Evolutionary conservation across 1,284 basidiomycete species (phyloP).

Genomic region (Ustilago hordei): DNA sequence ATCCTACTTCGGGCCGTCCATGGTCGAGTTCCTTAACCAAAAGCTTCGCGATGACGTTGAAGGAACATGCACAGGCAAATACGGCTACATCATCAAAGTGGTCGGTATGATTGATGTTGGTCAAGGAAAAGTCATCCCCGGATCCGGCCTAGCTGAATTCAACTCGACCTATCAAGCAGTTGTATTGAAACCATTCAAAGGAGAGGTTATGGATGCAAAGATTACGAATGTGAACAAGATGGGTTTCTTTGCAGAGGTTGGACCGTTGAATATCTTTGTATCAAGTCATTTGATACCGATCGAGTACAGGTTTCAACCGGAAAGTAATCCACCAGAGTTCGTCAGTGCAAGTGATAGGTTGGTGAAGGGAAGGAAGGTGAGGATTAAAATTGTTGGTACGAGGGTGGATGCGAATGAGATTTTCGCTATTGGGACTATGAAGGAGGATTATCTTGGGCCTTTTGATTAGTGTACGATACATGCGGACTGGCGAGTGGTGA

Average conservation of each 20-base stretch:
- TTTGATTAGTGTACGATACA: constrained; percentile 39
- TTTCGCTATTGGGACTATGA: constrained; percentile 68
- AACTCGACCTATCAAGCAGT: constrained; percentile 65
- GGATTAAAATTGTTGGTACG: constrained; percentile 95
- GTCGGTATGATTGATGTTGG: constrained; percentile 73
- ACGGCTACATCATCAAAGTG: constrained; percentile 93
- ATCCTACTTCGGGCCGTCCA: constrained; percentile 95
- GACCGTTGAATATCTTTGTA: constrained; percentile 76
- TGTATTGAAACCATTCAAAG: constrained; percentile 79
- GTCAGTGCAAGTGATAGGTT: constrained; percentile 58
- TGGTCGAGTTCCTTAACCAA: constrained; percentile 89
- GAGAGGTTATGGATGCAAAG: constrained; percentile 96
- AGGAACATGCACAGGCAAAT: constrained; percentile 93
- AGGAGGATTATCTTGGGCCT: constrained; percentile 67
- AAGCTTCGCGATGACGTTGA: constrained; percentile 97
- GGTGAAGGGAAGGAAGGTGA: constrained; percentile 89
- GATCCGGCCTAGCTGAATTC: constrained; percentile 94
- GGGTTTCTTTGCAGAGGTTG: constrained; percentile 97
- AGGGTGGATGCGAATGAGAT: constrained; percentile 98
- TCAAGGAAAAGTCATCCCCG: constrained; percentile 81
- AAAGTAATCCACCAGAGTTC: constrained; percentile 68
- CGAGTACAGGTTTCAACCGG: constrained; percentile 73
- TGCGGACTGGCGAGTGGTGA: background rate
- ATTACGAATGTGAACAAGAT: constrained; percentile 99
- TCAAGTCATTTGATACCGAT: constrained; percentile 83